These are phyloP conservation scores for Papiliotrema terrestris DNA, from an alignment of 1,284 basidiomycete genomes.

Conservation along the genomic window DNA sequence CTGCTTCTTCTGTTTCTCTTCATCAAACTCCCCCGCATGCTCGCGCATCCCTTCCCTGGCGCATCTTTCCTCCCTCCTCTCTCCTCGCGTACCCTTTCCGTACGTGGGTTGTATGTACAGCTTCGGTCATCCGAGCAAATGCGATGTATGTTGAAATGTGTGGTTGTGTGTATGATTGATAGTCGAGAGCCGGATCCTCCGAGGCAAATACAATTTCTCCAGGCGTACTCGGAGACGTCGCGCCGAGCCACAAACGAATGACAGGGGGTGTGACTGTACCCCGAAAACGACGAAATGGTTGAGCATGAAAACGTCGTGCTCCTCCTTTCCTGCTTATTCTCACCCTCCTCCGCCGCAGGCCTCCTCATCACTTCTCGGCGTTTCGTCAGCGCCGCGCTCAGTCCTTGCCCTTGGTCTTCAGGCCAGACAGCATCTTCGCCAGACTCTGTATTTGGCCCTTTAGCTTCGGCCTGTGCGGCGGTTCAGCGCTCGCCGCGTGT, in stretches of 20 bases:
- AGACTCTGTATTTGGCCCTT: slow-evolving; percentile 46
- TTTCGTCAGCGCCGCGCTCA: slow-evolving; percentile 28
- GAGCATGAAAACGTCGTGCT: too few relatives aligned
- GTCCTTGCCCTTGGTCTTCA: slow-evolving; percentile 45
- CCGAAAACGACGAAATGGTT: background rate
- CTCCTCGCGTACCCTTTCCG: background rate
- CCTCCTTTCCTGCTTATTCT: too few relatives aligned
- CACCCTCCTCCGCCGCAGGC: too few relatives aligned
- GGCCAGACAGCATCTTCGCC: slow-evolving; percentile 47
- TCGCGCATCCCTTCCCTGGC: too few relatives aligned
- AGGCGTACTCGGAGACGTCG: background rate
- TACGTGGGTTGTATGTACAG: background rate
- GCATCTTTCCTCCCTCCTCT: background rate
- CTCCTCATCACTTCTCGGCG: too few relatives aligned
- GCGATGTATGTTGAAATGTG: too few relatives aligned
- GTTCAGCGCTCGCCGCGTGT: background rate
- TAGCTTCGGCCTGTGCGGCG: slow-evolving; percentile 42
- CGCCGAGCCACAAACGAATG: background rate
- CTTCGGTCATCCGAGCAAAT: too few relatives aligned
- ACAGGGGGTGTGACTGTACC: background rate
- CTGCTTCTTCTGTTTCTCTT: background rate
- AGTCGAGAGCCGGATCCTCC: too few relatives aligned
- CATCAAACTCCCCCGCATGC: too few relatives aligned
- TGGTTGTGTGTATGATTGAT: too few relatives aligned
- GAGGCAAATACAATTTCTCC: too few relatives aligned